Conservation (phyloP, 768 basidiomycete genomes). For the Flagelloscypha sp. region DNA sequence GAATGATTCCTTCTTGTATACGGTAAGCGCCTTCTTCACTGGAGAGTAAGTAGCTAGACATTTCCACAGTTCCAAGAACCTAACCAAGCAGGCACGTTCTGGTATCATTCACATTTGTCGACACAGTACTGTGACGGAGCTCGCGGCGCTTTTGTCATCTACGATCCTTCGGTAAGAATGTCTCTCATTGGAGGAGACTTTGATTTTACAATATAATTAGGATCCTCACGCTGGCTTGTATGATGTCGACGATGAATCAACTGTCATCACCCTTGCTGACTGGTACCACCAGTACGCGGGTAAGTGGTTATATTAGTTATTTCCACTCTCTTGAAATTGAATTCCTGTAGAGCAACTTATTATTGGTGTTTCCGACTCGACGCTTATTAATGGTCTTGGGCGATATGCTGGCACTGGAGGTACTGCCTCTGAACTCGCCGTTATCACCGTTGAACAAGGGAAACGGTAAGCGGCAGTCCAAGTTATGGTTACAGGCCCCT, state of each 20-base stretch:
- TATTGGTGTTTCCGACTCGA: conserved; percentile 19
- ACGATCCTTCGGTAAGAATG: too few relatives aligned
- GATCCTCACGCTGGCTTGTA: conserved; percentile 28
- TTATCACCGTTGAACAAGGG: conserved; percentile 22
- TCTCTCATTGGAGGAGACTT: too few relatives aligned
- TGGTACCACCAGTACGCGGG: conserved; percentile 21
- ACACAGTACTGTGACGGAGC: conserved; percentile 45
- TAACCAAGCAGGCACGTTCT: conserved; percentile 37
- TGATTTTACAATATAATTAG: conserved; percentile 4
- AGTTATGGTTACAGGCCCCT: too few relatives aligned
- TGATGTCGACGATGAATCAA: conserved; percentile 24
- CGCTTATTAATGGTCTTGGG: conserved; percentile 36
- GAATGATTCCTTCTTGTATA: conserved; percentile 29
- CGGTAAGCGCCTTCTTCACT: too few relatives aligned
- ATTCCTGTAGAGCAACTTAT: conserved; percentile 2
- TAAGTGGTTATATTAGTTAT: background rate
- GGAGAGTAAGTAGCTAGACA: conserved; percentile 6
- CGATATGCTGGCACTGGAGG: conserved; percentile 23
- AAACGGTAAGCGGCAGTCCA: conserved; percentile 17
- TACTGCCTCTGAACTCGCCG: conserved; percentile 20
- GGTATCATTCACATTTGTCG: conserved; percentile 24
- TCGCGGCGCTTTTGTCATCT: conserved; percentile 28
- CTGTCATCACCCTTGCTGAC: conserved; percentile 32
- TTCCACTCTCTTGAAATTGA: background rate
- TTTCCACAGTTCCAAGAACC: conserved; percentile 23